Conservation (phyloP, 2,329 filamentous ascomycete genomes). For the Lizonia empirigonia region DNA sequence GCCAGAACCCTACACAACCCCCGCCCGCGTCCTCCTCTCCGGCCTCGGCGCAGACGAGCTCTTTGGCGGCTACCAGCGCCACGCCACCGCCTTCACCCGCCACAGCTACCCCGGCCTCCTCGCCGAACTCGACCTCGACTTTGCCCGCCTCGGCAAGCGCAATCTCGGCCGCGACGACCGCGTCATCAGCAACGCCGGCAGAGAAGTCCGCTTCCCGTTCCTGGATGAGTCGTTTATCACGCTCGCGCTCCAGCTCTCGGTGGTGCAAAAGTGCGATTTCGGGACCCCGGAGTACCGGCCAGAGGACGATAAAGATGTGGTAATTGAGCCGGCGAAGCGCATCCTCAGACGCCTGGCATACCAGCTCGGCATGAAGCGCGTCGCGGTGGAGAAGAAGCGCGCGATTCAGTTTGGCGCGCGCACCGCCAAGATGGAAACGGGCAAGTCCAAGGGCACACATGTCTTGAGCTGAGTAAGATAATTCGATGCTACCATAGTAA, state of each 20-base stretch:
- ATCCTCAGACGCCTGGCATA: conserved; percentile 78
- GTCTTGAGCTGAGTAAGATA: conserved; percentile 40
- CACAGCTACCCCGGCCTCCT: conserved; percentile 73
- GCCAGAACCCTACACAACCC: conserved; percentile 62
- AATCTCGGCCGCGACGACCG: conserved; percentile 95
- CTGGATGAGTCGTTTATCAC: conserved; percentile 85
- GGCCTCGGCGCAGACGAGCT: conserved; percentile 95
- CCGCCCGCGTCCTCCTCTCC: conserved; percentile 83
- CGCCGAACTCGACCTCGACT: conserved; percentile 83
- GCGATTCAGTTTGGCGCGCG: conserved; percentile 65
- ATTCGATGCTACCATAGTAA: too few species aligned
- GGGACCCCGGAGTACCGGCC: conserved; percentile 44
- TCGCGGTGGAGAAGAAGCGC: conserved; percentile 88
- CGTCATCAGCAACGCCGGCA: conserved; percentile 85
- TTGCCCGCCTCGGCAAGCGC: conserved; percentile 84
- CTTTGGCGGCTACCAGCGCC: conserved; percentile 90
- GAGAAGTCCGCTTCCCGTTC: conserved; percentile 87
- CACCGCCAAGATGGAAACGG: conserved; percentile 54
- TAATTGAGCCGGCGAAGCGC: conserved; percentile 79
- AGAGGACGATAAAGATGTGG: conserved; percentile 31
- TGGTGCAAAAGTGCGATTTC: conserved; percentile 90
- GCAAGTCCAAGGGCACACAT: conserved; percentile 56
- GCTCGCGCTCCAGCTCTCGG: conserved; percentile 75
- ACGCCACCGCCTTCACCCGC: conserved; percentile 75
- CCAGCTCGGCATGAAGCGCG: conserved; percentile 71